Base-by-base conservation (phyloP, 140 eudicot genomes). In the Senecio squalidus region DNA sequence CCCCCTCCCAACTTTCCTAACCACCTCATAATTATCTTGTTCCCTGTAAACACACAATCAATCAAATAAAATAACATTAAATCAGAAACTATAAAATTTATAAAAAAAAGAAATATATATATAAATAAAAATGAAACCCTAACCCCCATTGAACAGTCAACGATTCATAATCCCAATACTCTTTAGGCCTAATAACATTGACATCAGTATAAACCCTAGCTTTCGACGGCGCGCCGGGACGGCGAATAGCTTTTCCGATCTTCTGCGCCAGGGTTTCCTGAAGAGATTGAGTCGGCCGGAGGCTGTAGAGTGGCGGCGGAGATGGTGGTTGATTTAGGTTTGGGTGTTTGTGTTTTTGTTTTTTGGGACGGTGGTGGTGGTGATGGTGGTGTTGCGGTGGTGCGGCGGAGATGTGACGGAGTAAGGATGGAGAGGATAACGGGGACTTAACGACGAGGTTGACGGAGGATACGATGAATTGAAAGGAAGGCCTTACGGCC, bases 21-120 rank as follows among this genome's bases (percentile, higher is more conserved):
- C 96, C 40, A 87, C 94, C 75, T 87, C 96, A 65, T 87, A 87
- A 33, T 84, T 86, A 62, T 83, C 96, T 67, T 83, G 95, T n/a
- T 86, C 95, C 26, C 95, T 83, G 77, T 17, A 41, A 27, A 8
- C n/a, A 1, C 39, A 22, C 10, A 20, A 11, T 1, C 26, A 16
- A 29, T 14, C 48, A 58, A 4, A 16, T 46, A 0, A 14, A 21
- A 0, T n/a, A 0, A 46, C n/a, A 14, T 4, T 21, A 2, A 14
- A 20, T 21, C 4, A 9, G n/a, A n/a, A n/a, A n/a, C n/a, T n/a
- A n/a, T n/a, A n/a, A n/a, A 8, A 6, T 17, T 6, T 8, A 20
- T 17, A 6, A 6, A 3, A 0, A n/a, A 3, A 0, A 41, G 0
- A 40, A 13, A 41, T 0, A 0, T 41, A 1, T 13, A 5, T 44